These are phyloP conservation scores for Plantago coronopus DNA, from an alignment of 305 asterid species.

Conservation along the genomic window DNA sequence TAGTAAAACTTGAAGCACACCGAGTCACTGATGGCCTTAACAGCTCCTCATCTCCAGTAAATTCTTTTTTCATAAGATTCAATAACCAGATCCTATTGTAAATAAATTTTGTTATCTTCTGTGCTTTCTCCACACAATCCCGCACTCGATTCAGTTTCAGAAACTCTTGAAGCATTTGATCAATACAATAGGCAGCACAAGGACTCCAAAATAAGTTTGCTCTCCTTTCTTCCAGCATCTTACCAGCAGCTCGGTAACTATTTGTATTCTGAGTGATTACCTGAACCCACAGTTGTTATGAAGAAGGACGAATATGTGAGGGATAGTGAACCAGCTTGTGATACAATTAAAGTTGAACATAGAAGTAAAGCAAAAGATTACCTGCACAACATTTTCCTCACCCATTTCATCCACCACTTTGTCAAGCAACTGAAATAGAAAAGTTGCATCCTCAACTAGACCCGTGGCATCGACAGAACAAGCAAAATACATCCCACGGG, in stretches of 20 bases:
- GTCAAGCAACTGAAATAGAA: constrained; percentile 69
- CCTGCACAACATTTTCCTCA: constrained; percentile 93
- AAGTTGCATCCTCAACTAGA: constrained; percentile 57
- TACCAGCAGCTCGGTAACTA: constrained; percentile 86
- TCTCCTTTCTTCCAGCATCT: constrained; percentile 90
- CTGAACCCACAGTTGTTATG: constrained; percentile 39
- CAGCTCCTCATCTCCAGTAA: constrained; percentile 75
- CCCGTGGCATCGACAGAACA: constrained; percentile 82
- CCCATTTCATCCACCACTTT: constrained; percentile 90
- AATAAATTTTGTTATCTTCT: constrained; percentile 72
- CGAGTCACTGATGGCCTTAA: constrained; percentile 63
- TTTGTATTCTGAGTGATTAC: constrained; percentile 75
- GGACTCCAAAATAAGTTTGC: constrained; percentile 82
- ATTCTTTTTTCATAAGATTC: constrained; percentile 80
- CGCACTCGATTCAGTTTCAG: constrained; percentile 64
- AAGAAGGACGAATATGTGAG: constrained; percentile 15
- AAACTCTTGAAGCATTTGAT: constrained; percentile 68
- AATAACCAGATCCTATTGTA: constrained; percentile 70
- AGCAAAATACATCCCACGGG: constrained; percentile 82
- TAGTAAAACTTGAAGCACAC: constrained; percentile 64
- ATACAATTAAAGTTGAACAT: constrained; percentile 19
- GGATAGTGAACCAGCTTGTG: constrained; percentile 22
- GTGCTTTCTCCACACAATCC: constrained; percentile 79
- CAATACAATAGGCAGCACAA: constrained; percentile 79
- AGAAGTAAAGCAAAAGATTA: constrained; percentile 24